Base-by-base conservation (phyloP, 176 grass and related monocot species). In the Aegilops speltoides region DNA sequence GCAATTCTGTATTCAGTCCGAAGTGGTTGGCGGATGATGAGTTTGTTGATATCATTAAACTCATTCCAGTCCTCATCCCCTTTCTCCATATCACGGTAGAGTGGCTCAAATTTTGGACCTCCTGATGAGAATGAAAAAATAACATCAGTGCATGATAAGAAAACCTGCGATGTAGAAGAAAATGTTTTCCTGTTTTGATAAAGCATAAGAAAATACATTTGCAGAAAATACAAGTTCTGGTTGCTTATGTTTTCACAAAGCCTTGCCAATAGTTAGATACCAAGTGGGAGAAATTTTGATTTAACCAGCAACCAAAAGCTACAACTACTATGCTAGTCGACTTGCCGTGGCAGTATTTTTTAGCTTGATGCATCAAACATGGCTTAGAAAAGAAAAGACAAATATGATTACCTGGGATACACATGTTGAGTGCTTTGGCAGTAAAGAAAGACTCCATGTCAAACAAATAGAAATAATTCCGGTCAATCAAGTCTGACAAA, bases 61-160 rank as follows among this genome's bases (percentile, higher is more conserved):
- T 98, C 96, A 89, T 98, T 98, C 96, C 96, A 98, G 77, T 98
- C 96, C 87, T 98, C 96, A 57, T 98, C 96, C 76, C 96, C 96
- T 83, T 95, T 98, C 75, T 98, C 96, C 96, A 98, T 98, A 74
- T 96, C 96, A 82, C 96, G 88, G 70, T 98, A 98, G 43, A 98
- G 77, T 26, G 96, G 96, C 90, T 98, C 96, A 91, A 98, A 98
- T 84, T 98, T 98, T 3, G 96, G 96, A 65, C 93, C 96, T 34
- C 96, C 93, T 98, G 90, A 45, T 98, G 90, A 45, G 26, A 84
- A 3, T 10, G 9, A 65, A 82, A 15, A 31, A 6, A 79, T 45
- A 23, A 77, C 14, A 33, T 69, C 74, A 85, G 37, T 76, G 28
- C 38, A 31, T 52, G 16, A 10, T 68, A 84, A 69, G 15, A 77